Percentiles rank a stretch among this genome's conserved stretches.
phyloP scores from a whole-genome alignment of 148 eudicot species.

The Vaccinium vitisidaea region DNA sequence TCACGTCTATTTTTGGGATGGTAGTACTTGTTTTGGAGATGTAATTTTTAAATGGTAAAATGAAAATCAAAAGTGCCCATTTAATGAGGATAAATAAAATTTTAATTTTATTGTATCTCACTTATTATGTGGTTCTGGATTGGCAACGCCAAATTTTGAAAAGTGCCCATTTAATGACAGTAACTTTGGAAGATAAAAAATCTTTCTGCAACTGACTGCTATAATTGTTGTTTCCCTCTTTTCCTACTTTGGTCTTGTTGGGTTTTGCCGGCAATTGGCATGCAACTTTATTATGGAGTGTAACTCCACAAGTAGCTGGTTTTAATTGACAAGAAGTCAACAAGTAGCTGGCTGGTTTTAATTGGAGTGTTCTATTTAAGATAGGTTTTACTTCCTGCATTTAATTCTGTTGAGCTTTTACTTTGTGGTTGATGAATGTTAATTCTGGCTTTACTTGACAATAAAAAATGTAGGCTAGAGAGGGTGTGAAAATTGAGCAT shows the following conservation, averaged over 20 bases:
- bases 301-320: neutral
- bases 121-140: neutral
- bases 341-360: neutral
- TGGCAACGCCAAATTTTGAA: neutral
- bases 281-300: neutral
- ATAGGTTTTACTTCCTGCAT: neutral
- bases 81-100: neutral
- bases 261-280: neutral
- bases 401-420: conserved; percentile 3
- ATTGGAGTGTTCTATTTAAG: neutral
- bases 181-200: neutral
- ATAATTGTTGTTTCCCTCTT: neutral
- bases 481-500: conserved; percentile 87
- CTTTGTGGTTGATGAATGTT: conserved; percentile 6
- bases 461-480: conserved; percentile 73
- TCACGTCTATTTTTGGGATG: neutral
- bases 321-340: neutral
- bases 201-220: conserved; percentile 5
- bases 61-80: neutral
- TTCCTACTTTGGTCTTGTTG: neutral
- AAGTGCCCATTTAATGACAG: neutral
- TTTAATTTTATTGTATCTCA: neutral
- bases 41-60: neutral
- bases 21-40: neutral
- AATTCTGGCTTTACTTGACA: conserved; percentile 9